A percentile compares a stretch with the other conserved stretches of the same genome.
Conservation (phyloP, 169 alveolate species). For the Fabrea salina region DNA sequence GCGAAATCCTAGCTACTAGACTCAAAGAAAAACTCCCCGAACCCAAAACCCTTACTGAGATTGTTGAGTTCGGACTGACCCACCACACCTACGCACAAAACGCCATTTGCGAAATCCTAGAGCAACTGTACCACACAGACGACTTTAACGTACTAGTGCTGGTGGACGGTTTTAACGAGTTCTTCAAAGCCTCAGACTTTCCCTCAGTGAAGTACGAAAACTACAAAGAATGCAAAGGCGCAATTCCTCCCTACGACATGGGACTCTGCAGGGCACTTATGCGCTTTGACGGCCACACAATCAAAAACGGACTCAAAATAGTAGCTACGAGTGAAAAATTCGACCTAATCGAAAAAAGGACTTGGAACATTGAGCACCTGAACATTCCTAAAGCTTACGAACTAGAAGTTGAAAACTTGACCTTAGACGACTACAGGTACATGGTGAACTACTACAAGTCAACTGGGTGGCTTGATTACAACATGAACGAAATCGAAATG, state of each 20-base stretch:
- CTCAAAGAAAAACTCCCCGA: conserved; percentile 32
- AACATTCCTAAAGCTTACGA: conserved; percentile 31
- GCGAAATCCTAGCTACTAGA: conserved; percentile 22
- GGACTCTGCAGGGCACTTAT: conserved; percentile 45
- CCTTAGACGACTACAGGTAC: conserved; percentile 51
- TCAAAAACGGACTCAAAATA: conserved; percentile 55
- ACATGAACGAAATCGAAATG: conserved; percentile 34
- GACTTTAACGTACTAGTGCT: conserved; percentile 35
- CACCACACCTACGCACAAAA: conserved; percentile 39
- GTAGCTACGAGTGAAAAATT: conserved; percentile 35
- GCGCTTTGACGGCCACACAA: conserved; percentile 62
- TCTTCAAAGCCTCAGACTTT: conserved; percentile 45
- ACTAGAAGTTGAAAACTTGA: conserved; percentile 33
- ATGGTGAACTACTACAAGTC: conserved; percentile 2
- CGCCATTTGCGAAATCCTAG: conserved; percentile 48
- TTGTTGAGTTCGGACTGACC: conserved; percentile 50
- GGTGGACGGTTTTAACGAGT: conserved; percentile 45
- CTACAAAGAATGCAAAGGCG: background rate
- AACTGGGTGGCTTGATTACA: conserved; percentile 28
- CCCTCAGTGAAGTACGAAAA: conserved; percentile 43
- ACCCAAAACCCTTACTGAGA: conserved; percentile 51
- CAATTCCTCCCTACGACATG: conserved; percentile 54
- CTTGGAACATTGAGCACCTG: conserved; percentile 35
- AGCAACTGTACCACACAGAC: conserved; percentile 50
- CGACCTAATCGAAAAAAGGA: conserved; percentile 8